Base-by-base conservation (phyloP, 148 eudicot genomes). In the Diospyros lotus region DNA sequence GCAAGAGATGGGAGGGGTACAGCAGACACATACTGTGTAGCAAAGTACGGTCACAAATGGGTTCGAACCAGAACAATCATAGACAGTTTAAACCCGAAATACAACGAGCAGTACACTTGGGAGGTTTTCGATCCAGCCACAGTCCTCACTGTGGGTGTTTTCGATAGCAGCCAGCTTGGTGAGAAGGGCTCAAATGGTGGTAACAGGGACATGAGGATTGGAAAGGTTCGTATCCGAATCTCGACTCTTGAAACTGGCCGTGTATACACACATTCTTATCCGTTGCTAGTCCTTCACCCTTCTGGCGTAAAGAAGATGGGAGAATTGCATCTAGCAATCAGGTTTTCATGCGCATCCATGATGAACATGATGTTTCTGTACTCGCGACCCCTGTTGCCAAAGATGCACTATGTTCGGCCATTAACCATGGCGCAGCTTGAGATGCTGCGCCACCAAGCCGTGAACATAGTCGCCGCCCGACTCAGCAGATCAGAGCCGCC, bases 21-120 rank as follows among this genome's bases (percentile, higher is more conserved):
- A 14, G 28, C 70, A 4, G 77, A 74, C 28, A 66, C 77, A 18
- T 74, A 74, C 54, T 74, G 77, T 54, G 77, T 74, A 15, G 77
- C 77, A 50, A 74, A 74, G 58, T 74, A 74, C 15, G 77, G 77
- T 6, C 41, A 48, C 9, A 74, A 74, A 54, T 74, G 77, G 77
- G 70, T 74, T 3, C 65, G 80, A 67, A 78, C 80, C 4, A 44
- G 80, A 38, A 78, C 80, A 13, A 66, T 78, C 48, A 42, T 78
- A 5, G 80, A 72, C 42, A 78, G 67, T 70, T 78, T 78, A 5
- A 66, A 52, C 51, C 80, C 80, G 41, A 77, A 72, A 55, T 77
- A 66, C 46, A 77, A 77, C 46, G 80, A 77, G 75, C 80, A 77
- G 45, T 77, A 77, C 48, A 77, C 75, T 13, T 77, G 80, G 80